Percentiles rank a stretch among this genome's conserved stretches.
Evolutionary conservation across 1,284 basidiomycete species (phyloP).

Genomic region (Leccinum griseonigrum): DNA sequence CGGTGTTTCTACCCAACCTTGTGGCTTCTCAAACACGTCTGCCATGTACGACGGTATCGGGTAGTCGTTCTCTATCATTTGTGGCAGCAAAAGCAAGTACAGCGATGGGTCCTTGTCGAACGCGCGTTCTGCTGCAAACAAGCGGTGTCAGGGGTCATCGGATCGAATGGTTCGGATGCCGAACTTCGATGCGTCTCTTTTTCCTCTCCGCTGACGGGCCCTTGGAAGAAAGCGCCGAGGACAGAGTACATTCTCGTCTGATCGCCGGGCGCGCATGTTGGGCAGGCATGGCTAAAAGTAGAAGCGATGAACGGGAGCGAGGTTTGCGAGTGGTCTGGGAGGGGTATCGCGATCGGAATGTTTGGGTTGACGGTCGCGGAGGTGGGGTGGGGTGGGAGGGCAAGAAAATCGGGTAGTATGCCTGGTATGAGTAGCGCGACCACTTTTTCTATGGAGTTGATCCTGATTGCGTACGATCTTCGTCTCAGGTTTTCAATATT

Average conservation of each 20-base stretch:
- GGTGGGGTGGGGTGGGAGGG: slow-evolving; percentile 63
- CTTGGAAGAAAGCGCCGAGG: slow-evolving; percentile 75
- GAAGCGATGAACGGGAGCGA: slow-evolving; percentile 72
- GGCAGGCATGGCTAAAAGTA: slow-evolving; percentile 89
- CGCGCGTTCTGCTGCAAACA: slow-evolving; percentile 52
- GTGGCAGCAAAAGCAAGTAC: slow-evolving; percentile 74
- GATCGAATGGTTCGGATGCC: slow-evolving; percentile 16
- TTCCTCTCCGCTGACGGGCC: slow-evolving; percentile 76
- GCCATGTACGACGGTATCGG: slow-evolving; percentile 79
- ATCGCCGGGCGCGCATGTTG: slow-evolving; percentile 88
- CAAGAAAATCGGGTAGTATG: slow-evolving; percentile 66
- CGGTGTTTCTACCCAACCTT: slow-evolving; percentile 77
- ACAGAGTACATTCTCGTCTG: slow-evolving; percentile 82
- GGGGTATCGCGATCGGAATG: slow-evolving; percentile 62
- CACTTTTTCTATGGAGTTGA: slow-evolving; percentile 64
- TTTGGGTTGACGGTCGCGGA: slow-evolving; percentile 65
- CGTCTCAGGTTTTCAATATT: not conserved
- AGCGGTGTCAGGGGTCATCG: slow-evolving; percentile 6
- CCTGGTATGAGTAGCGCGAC: slow-evolving; percentile 82
- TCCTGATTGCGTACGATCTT: slow-evolving; percentile 9
- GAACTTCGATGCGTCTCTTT: slow-evolving; percentile 59
- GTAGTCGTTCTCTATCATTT: slow-evolving; percentile 92
- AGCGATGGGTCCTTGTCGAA: slow-evolving; percentile 60
- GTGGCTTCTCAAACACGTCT: slow-evolving; percentile 60
- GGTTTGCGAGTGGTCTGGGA: slow-evolving; percentile 38